Base-by-base conservation (phyloP, 2,329 filamentous ascomycete genomes). In the Pseudocercospora vitis region DNA sequence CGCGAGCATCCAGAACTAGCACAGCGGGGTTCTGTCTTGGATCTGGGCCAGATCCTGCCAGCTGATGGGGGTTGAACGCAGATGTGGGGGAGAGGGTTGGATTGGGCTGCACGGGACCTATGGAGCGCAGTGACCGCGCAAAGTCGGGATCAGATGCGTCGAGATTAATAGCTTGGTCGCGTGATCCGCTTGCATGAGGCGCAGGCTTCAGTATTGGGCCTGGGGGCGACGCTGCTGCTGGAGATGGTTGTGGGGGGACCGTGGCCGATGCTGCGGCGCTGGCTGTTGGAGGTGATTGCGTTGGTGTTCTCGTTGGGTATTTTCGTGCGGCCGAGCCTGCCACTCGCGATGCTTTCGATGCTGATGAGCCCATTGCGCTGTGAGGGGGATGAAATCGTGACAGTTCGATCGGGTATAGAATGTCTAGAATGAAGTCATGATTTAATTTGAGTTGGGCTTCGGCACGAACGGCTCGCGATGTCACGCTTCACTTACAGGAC, bases 51-150 rank as follows among this genome's bases (percentile, higher is more conserved):
- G 68, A 49, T 55, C 63, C 24, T 66, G 58, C 42, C 24, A 19
- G 55, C 65, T 51, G 71, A 68, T 55, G 69, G 67, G 48, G 65
- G 59, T 53, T 61, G 61, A 80, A 81, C 19, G 76, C 76, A 39
- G 81, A 83, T 33, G 78, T 76, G 28, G 76, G 72, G 8, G 81
- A 83, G 57, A 78, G 73, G 21, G 81, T 81, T 2, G 80, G 80
- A 55, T 78, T 78, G 24, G 81, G 80, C 50, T 77, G 78, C 6
- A 84, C 82, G 50, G 81, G 77, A 52, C 82, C 83, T 53, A 85
- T 73, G 40, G 72, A 74, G 63, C 85, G 87, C 58, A 97, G 88
- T 60, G 91, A 95, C 68, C 83, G 86, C 78, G 91, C 88, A 82
- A 79, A 92, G 65, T 80, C 75, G 1, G 82, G 81, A 65, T 85